Conservation (phyloP, 1,284 basidiomycete species). For the Heterobasidion occidentale region DNA sequence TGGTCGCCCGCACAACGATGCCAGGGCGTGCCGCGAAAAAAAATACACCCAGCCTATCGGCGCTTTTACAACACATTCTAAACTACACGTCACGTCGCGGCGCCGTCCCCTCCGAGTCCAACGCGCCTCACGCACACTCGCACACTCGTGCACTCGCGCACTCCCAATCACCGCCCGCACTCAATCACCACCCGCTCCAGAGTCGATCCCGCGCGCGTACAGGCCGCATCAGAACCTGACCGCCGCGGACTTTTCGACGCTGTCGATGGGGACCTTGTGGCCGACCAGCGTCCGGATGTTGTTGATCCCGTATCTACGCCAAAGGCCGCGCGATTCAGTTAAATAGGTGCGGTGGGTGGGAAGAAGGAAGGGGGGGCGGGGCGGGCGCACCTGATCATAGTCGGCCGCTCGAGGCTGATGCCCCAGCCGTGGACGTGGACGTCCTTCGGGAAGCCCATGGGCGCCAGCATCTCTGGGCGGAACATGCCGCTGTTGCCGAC, state of each 20-base stretch:
- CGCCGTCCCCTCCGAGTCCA: no score
- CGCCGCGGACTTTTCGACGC: constrained; percentile 83
- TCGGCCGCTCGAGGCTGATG: constrained; percentile 92
- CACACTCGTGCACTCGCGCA: no score
- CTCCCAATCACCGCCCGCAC: no score
- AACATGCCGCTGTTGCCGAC: constrained; percentile 97
- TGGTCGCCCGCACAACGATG: no score
- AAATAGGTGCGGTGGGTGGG: neutral
- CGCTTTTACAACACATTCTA: no score
- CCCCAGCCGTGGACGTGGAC: constrained; percentile 98
- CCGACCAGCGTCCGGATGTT: constrained; percentile 97
- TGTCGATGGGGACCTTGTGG: constrained; percentile 91
- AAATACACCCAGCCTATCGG: no score
- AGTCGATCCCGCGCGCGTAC: neutral
- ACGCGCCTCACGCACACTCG: no score
- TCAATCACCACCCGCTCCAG: no score
- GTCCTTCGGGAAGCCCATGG: constrained; percentile 97
- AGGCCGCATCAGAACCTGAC: constrained; percentile 69
- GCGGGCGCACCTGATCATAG: constrained; percentile 87
- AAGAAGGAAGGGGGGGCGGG: neutral
- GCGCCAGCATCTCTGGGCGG: constrained; percentile 98
- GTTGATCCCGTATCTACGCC: constrained; percentile 72
- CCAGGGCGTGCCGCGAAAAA: no score
- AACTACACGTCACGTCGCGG: no score
- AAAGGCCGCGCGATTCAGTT: neutral